Conservation (phyloP, 129 eudicot genomes). For the Chrysanthemum makinoi region DNA sequence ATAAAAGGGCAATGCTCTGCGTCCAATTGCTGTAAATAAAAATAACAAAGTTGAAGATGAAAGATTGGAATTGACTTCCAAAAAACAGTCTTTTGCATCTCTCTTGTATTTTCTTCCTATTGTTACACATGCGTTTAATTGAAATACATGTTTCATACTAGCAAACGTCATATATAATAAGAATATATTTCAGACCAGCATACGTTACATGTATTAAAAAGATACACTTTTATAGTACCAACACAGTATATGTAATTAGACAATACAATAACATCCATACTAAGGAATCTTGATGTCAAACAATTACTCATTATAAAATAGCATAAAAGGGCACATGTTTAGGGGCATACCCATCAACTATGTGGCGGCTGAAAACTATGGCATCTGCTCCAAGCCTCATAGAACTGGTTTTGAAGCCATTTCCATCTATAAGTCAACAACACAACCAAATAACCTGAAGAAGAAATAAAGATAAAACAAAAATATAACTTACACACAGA, state of each 20-base stretch:
- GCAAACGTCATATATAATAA: background rate
- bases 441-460: slow-evolving; percentile 18
- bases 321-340: background rate
- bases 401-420: slow-evolving; percentile 83
- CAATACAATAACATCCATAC: too few relatives aligned
- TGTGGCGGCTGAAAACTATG: background rate
- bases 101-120: background rate
- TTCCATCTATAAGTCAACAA: slow-evolving; percentile 69
- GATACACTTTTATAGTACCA: too few relatives aligned
- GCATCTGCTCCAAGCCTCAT: slow-evolving; percentile 2
- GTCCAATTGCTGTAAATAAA: slow-evolving; percentile 47
- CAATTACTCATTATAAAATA: too few relatives aligned
- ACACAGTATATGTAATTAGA: too few relatives aligned
- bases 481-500: slow-evolving; percentile 1
- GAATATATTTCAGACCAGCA: too few relatives aligned
- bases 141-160: background rate
- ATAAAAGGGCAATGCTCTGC: slow-evolving; percentile 85
- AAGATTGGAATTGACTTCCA: background rate
- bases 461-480: background rate
- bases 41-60: slow-evolving; percentile 19
- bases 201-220: too few relatives aligned
- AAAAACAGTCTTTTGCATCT: background rate
- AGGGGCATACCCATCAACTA: slow-evolving; percentile 1
- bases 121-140: background rate
- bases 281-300: too few relatives aligned